These are phyloP conservation scores for Cutaneotrichosporon arboriforme DNA, from an alignment of 1,284 basidiomycete species.

Conservation along the genomic window DNA sequence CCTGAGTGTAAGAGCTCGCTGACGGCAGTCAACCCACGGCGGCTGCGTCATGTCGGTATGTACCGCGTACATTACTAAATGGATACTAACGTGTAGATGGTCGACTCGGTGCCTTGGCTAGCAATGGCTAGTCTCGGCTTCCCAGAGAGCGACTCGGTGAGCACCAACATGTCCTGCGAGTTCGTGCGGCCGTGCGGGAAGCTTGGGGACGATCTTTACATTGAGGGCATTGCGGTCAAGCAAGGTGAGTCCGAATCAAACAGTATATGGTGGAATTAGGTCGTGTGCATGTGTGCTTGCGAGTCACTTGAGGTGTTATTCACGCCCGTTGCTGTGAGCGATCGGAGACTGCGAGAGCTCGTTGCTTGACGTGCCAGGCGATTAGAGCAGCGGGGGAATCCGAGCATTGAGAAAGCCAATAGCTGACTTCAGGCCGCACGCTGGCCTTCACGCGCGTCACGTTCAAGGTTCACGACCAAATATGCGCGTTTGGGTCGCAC, in stretches of 20 bases:
- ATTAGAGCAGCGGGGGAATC: too few relatives aligned
- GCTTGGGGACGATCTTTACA: slow-evolving; percentile 8
- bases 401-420: too few relatives aligned
- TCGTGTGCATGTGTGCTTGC: too few relatives aligned
- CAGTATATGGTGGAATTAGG: too few relatives aligned
- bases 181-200: slow-evolving; percentile 12
- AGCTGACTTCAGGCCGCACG: slow-evolving; percentile 5
- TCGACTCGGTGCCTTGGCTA: slow-evolving; percentile 16
- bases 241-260: slow-evolving; percentile 9
- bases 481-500: slow-evolving; percentile 11
- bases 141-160: slow-evolving; percentile 6
- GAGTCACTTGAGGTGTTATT: too few relatives aligned
- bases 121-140: slow-evolving; percentile 8
- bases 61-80: background rate
- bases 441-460: slow-evolving; percentile 14
- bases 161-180: slow-evolving; percentile 14
- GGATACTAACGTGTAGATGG: slow-evolving; percentile 9
- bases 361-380: too few relatives aligned
- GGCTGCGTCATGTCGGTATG: slow-evolving; percentile 14
- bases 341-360: too few relatives aligned
- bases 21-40: slow-evolving; percentile 9
- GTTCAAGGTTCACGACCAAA: slow-evolving; percentile 11
- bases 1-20: too few relatives aligned
- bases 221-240: slow-evolving; percentile 6
- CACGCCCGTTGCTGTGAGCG: too few relatives aligned